Evolutionary conservation across 2,329 filamentous ascomycete species (phyloP), one percentile per base, ranked within the genome.

Genomic region (Lithohypha guttulata): DNA sequence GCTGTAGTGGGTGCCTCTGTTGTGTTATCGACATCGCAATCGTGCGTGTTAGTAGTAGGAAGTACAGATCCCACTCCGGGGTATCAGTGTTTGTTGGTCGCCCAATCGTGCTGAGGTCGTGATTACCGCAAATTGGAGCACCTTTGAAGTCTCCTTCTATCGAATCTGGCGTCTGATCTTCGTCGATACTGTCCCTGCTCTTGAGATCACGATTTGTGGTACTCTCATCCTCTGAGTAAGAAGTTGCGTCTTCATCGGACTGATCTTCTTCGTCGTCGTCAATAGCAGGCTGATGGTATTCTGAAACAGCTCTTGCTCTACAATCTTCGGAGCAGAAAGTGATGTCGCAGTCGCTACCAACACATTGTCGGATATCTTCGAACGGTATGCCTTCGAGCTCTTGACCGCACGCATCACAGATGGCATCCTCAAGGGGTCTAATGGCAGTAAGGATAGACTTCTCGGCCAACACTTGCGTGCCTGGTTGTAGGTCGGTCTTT

Each of bases 391-490:
- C 0, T 70, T 69, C 1, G 82, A 83, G 4, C 93, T 70, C 17
- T 76, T 74, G 6, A 73, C 85, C 85, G 59, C 89, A 96, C 10
- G 86, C 86, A 59, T 96, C 89, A 59, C 89, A 96, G 20, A 89
- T 72, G 3, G 81, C 71, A 46, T 93, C 86, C 55, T 93, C 85
- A 9, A 91, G 72, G 20, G 85, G 78, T 56, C 91, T 91, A 51
- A 89, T 91, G 31, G 84, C 87, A 2, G 87, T 94, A 27, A 98
- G 66, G 6, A 94, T 71, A 6, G 86, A 91, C 44, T 81, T 83
- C 55, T 98, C 91, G 33, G 75, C 67, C 20, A 98, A 70, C 2
- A 95, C 77, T 4, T 71, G 68, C 56, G 93, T 82, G 7, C 82
- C 83, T 0, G 85, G 75, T 1, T 67, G 63, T 25, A 96, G 83